phyloP scores from a whole-genome alignment of 164 flowering plant species.

The Vitis vinifera region DNA sequence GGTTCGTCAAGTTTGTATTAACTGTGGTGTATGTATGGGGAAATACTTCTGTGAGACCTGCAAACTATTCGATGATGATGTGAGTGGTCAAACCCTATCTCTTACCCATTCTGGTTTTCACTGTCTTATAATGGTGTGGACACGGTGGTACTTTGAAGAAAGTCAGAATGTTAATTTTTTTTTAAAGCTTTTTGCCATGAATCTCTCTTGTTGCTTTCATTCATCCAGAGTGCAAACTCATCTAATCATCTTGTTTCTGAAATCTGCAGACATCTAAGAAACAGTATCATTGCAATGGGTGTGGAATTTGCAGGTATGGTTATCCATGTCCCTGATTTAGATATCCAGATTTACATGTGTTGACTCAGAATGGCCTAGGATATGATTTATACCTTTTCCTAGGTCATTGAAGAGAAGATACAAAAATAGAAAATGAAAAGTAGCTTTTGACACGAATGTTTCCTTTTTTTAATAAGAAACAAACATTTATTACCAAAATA shows the following conservation, averaged over 20 bases:
- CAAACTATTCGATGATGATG: slow-evolving; percentile 93
- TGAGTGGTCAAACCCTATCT: slow-evolving; percentile 32
- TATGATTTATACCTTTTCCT: too few relatives aligned
- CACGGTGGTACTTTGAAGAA: neutral
- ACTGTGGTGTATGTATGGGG: slow-evolving; percentile 93
- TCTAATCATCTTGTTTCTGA: slow-evolving; percentile 8
- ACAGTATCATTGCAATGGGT: slow-evolving; percentile 88
- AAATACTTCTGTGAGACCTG: slow-evolving; percentile 78
- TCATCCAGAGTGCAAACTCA: too few relatives aligned
- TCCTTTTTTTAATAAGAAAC: too few relatives aligned
- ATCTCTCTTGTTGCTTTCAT: neutral
- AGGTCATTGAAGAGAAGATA: too few relatives aligned
- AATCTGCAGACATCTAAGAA: slow-evolving; percentile 70
- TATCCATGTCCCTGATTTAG: neutral
- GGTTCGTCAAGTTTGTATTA: slow-evolving; percentile 75
- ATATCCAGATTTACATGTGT: too few relatives aligned
- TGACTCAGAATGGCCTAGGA: too few relatives aligned
- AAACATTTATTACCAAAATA: too few relatives aligned
- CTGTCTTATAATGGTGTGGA: neutral
- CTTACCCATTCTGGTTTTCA: neutral
- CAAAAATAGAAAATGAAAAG: too few relatives aligned
- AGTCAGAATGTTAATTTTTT: neutral
- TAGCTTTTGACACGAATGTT: too few relatives aligned
- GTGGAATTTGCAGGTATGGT: slow-evolving; percentile 91
- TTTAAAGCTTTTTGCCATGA: neutral